Evolutionary conservation across 345 rosid species (phyloP).

Genomic region (Mercurialis annua): DNA sequence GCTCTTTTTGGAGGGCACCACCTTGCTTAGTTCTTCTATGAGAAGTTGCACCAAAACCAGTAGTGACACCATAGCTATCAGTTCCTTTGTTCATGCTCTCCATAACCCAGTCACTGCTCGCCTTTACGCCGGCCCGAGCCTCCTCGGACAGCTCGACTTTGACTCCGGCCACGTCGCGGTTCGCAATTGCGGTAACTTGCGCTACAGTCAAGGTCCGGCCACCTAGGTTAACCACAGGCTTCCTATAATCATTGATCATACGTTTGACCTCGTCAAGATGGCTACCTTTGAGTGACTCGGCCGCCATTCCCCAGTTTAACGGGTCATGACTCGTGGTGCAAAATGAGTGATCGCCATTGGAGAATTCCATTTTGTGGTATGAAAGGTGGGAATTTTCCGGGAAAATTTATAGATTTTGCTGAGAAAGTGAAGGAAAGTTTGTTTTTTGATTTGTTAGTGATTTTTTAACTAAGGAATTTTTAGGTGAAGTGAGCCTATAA

Average conservation of each 20-base stretch:
- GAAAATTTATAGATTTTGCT: not conserved
- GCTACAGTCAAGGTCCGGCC: conserved; percentile 76
- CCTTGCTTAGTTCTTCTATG: conserved; percentile 30
- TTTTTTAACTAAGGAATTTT: conserved; percentile 11
- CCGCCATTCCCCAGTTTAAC: conserved; percentile 59
- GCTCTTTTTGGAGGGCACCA: conserved; percentile 28
- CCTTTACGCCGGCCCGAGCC: conserved; percentile 17
- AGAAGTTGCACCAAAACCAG: conserved; percentile 31
- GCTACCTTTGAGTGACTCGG: conserved; percentile 73
- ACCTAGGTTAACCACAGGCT: conserved; percentile 51
- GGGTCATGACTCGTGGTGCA: conserved; percentile 39
- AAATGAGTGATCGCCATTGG: not conserved
- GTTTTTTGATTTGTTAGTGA: not conserved
- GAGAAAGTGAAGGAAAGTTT: not conserved
- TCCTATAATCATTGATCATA: conserved; percentile 67
- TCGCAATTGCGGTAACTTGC: conserved; percentile 62
- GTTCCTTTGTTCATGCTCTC: conserved; percentile 25
- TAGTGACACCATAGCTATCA: conserved; percentile 32
- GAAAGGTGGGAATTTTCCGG: not conserved
- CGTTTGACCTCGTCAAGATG: conserved; percentile 77
- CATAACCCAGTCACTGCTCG: conserved; percentile 33
- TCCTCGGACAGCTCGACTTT: conserved; percentile 23
- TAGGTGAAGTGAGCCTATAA: conserved; percentile 20
- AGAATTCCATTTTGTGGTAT: conserved; percentile 9
- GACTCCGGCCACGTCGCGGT: conserved; percentile 5